A percentile compares a stretch with the other conserved stretches of the same genome.
These are phyloP conservation scores for Amphibolis antarctica DNA, from an alignment of 106 monocot genomes.

Conservation along the genomic window DNA sequence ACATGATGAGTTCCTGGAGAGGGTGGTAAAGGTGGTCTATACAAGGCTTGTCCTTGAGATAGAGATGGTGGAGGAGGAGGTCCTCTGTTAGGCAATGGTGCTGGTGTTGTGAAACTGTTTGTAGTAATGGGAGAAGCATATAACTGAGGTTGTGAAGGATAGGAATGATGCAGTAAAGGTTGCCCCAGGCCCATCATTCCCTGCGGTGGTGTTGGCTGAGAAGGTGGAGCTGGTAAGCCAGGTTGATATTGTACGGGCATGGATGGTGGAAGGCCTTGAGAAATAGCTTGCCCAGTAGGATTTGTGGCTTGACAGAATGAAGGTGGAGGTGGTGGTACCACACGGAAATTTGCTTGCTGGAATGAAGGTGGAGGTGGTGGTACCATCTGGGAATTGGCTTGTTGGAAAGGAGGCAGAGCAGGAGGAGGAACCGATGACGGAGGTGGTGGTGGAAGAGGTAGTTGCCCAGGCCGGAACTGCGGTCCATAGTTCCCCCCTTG, in stretches of 20 bases:
- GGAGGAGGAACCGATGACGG: not conserved
- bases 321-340: not conserved
- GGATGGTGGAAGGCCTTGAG: conserved; percentile 1
- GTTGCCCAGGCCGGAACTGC: not conserved
- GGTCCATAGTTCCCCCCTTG: conserved; percentile 7
- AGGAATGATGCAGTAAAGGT: not conserved
- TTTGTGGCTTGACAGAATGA: not conserved
- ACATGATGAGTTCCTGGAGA: conserved; percentile 3
- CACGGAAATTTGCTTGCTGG: not conserved
- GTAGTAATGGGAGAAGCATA: not conserved
- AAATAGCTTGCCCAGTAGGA: not conserved
- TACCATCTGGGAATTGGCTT: not conserved
- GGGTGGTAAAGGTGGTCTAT: not conserved
- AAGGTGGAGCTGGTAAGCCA: not conserved
- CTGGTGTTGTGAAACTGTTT: not conserved
- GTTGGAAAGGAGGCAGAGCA: conserved; percentile 1
- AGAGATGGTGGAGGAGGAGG: conserved; percentile 2
- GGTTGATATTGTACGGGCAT: not conserved
- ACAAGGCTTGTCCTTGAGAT: not conserved
- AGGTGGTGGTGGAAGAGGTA: not conserved
- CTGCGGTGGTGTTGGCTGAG: not conserved
- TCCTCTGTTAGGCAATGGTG: conserved; percentile 2
- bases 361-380: not conserved
- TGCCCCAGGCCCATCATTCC: not conserved
- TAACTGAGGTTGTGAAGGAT: conserved; percentile 3